A percentile compares a stretch with the other conserved stretches of the same genome.
Evolutionary conservation across 2,329 filamentous ascomycete genomes (phyloP).

Genomic region (Penicillium crustosum): DNA sequence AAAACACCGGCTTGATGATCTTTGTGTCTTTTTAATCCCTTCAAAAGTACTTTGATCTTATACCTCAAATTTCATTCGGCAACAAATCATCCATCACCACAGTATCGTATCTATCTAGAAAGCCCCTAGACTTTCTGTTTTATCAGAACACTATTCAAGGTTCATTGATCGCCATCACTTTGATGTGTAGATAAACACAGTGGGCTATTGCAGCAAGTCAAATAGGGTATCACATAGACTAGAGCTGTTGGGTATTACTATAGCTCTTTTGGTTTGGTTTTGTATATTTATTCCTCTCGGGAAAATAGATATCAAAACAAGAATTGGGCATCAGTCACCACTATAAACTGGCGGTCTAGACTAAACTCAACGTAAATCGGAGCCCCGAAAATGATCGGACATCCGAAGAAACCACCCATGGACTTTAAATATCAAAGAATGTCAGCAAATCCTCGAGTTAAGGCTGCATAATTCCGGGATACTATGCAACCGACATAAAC

Average conservation of each 20-base stretch:
- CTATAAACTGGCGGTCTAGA: not conserved
- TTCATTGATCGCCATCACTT: not conserved
- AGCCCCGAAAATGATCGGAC: not conserved
- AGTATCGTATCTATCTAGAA: conserved; percentile 21
- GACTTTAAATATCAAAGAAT: not conserved
- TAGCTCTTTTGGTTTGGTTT: not conserved
- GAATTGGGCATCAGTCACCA: not conserved
- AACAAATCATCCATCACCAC: conserved; percentile 1
- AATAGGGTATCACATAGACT: not conserved
- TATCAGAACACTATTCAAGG: not conserved
- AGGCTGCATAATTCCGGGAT: not conserved
- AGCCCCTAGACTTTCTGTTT: conserved; percentile 11
- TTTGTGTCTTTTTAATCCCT: not conserved
- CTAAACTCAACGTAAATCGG: too few species aligned
- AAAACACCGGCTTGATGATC: not conserved
- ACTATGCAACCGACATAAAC: not conserved
- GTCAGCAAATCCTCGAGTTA: not conserved
- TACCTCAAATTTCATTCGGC: not conserved
- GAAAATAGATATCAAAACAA: not conserved
- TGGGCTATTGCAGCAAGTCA: not conserved
- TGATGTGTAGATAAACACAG: not conserved
- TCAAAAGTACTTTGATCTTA: not conserved
- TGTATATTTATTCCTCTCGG: not conserved
- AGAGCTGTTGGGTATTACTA: not conserved
- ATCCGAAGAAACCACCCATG: not conserved